Evolutionary conservation across 345 rosid genomes (phyloP), one percentile per base, ranked within the genome.

Genomic region (Eucalyptus lansdowneana): DNA sequence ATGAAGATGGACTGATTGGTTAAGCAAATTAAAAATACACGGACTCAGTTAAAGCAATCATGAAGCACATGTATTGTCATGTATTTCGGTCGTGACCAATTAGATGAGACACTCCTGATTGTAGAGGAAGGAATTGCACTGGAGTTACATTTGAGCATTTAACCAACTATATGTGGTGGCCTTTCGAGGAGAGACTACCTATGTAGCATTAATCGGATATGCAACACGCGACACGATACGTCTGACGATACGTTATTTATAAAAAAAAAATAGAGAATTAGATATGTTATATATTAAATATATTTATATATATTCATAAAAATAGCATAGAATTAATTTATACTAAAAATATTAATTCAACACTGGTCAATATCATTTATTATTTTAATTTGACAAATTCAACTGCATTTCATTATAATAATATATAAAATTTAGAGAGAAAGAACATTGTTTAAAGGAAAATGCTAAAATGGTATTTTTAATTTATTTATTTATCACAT

Each of bases 171-270:
- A 65, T 8, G 34, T 1, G 0, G 14, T 11, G 45, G 45, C 14
- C 42, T 34, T 72, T 37, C 2, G 0, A 19, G 25, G 25, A 19
- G 25, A 19, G 44, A 22, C 44, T 34, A 22, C 8, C 7, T 50
- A 50, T 50, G 7, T 50, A 50, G 53, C 1, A 50, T 3, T 7
- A 5, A 14, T 50, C 7, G 3, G 3, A 50, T 14, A 50, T 0
- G 3, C 1, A 1, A 50, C 3, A 50, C 3, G 7, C 14, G 17
- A 50, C 1, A 50, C 3, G 3, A 50, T 50, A 50, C 1, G 7
- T n/a, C n/a, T 14, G 0, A 50, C 14, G 7, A 50, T 0, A 14
- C 1, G 1, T 6, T 7, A 50, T 14, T 50, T 14, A 50, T 14
- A 1, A 14, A 50, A 50, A 50, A 50, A 50, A 34, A 50, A 50